Conservation (phyloP, 2,329 filamentous ascomycete species). For the Penicillium sclerotiorum region DNA sequence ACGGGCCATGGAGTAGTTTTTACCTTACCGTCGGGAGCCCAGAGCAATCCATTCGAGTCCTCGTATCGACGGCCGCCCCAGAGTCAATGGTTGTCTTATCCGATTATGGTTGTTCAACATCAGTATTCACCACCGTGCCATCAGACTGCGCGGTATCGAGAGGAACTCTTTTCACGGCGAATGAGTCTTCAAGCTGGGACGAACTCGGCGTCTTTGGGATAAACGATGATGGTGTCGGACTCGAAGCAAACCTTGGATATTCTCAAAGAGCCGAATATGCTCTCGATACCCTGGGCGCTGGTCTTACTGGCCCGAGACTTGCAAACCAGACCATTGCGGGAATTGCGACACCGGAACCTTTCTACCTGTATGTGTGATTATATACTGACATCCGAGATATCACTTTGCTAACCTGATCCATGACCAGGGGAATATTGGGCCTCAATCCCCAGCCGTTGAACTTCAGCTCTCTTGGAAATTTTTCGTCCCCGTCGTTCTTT, state of each 20-base stretch:
- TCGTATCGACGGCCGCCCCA: conserved; percentile 68
- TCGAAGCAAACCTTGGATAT: conserved; percentile 19
- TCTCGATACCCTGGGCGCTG: conserved; percentile 5
- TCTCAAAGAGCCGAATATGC: conserved; percentile 10
- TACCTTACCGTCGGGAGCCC: conserved; percentile 61
- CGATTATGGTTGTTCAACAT: conserved; percentile 52
- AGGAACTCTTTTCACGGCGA: conserved; percentile 12
- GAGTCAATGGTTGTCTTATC: conserved; percentile 70
- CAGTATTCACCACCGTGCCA: conserved; percentile 52
- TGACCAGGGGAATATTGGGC: conserved; percentile 40
- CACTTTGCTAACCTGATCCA: conserved; percentile 23
- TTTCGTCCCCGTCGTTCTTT: conserved; percentile 56
- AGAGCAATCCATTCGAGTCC: conserved; percentile 56
- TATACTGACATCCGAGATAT: not conserved
- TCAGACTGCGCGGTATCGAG: conserved; percentile 17
- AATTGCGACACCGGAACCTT: conserved; percentile 35
- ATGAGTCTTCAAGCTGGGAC: conserved; percentile 16
- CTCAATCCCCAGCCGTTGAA: conserved; percentile 46
- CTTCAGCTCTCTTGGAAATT: conserved; percentile 37
- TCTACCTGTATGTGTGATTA: conserved; percentile 49
- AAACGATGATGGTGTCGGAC: conserved; percentile 14
- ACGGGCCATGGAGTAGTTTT: conserved; percentile 74
- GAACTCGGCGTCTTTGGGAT: conserved; percentile 14
- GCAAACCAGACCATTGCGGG: conserved; percentile 17
- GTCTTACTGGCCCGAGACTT: conserved; percentile 12